These are phyloP conservation scores for Vaccinium vitisidaea DNA, from an alignment of 148 eudicot species.

Conservation along the genomic window DNA sequence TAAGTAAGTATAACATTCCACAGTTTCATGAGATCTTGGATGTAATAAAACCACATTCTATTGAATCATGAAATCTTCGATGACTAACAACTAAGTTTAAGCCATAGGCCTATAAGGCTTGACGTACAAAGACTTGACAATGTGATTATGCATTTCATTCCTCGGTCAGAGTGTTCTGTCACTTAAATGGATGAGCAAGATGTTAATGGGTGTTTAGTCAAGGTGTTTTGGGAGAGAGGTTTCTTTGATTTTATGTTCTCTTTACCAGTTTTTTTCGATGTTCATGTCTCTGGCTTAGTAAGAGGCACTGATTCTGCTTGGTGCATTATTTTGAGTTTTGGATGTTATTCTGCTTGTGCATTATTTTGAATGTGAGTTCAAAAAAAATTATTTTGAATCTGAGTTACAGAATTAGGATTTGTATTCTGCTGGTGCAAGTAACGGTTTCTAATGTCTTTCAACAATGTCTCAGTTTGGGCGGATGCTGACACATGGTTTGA, in stretches of 20 bases:
- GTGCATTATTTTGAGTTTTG: background rate
- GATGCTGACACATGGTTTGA: slow-evolving; percentile 99
- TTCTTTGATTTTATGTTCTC: background rate
- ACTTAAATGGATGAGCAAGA: slow-evolving; percentile 1
- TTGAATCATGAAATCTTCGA: background rate
- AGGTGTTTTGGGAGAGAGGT: background rate
- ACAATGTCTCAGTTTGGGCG: slow-evolving; percentile 71
- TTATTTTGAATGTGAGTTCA: background rate
- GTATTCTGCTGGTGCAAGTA: background rate
- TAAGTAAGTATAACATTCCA: background rate
- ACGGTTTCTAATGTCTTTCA: background rate
- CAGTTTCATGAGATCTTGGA: too few relatives aligned
- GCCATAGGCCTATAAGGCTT: background rate
- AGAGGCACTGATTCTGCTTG: background rate
- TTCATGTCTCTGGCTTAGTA: background rate
- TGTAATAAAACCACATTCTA: background rate
- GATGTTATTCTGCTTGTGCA: background rate
- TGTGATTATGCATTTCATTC: background rate
- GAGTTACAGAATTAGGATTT: background rate
- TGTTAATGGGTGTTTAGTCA: background rate
- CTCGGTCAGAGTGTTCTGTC: background rate
- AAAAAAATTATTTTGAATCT: background rate
- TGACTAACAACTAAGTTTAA: background rate
- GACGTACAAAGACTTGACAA: background rate
- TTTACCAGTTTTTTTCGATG: background rate